Evolutionary conservation across 2,329 filamentous ascomycete species (phyloP).

Genomic region (Amesomyces nigricolor): DNA sequence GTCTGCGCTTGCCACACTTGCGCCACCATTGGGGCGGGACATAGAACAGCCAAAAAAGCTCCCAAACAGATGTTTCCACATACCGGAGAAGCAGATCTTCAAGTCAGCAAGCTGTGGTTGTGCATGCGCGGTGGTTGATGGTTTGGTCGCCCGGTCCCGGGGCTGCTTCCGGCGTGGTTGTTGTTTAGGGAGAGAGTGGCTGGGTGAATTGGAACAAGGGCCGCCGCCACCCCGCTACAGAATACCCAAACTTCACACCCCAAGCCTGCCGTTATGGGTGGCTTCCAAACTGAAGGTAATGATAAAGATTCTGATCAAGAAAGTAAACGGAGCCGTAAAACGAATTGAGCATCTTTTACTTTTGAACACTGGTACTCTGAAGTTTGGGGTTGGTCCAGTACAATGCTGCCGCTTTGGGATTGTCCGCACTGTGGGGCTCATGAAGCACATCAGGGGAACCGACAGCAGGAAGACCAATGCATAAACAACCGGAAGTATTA

Average conservation of each 20-base stretch:
- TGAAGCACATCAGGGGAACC: too few relatives aligned
- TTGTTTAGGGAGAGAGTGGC: slow-evolving; percentile 12
- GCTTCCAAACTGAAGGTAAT: too few relatives aligned
- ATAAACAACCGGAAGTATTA: not conserved
- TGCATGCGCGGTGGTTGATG: not conserved
- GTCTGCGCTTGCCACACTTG: not conserved
- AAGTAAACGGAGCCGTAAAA: too few relatives aligned
- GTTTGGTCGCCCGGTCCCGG: not conserved
- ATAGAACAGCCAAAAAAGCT: not conserved
- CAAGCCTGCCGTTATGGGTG: too few relatives aligned
- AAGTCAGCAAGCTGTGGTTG: not conserved
- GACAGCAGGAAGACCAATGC: too few relatives aligned
- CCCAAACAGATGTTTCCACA: not conserved
- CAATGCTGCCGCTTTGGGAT: too few relatives aligned
- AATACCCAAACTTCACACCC: not conserved
- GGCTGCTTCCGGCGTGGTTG: not conserved
- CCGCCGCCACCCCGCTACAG: slow-evolving; percentile 15
- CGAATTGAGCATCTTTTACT: too few relatives aligned
- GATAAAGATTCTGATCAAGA: too few relatives aligned
- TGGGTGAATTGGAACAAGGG: slow-evolving; percentile 5
- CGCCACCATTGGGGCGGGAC: not conserved
- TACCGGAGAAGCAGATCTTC: not conserved
- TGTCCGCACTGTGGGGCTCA: too few relatives aligned
- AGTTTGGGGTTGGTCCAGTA: too few relatives aligned
- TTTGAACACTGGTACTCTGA: too few relatives aligned